phyloP scores from a whole-genome alignment of 2,329 filamentous ascomycete species.

The Juglanconis oblonga region DNA sequence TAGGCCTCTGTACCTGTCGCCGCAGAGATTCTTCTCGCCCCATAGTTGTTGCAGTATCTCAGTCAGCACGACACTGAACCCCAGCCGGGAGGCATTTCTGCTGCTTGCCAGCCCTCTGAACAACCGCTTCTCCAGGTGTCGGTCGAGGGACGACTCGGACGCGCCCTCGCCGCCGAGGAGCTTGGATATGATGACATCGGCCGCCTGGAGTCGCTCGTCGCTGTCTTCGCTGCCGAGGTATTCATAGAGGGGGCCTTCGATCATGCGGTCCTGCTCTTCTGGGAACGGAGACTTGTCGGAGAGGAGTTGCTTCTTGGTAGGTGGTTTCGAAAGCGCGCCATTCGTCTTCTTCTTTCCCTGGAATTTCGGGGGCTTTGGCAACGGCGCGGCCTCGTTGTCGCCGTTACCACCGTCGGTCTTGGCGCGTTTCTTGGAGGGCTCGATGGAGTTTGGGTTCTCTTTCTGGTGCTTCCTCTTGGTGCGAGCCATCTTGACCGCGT shows the following conservation, averaged over 20 bases:
- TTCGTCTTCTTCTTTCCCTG: constrained; percentile 11
- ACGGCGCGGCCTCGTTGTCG: constrained; percentile 6
- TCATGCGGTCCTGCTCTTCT: constrained; percentile 53
- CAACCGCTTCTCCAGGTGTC: constrained; percentile 65
- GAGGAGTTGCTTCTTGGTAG: constrained; percentile 31
- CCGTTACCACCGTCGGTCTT: constrained; percentile 23
- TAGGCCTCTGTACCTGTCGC: constrained; percentile 48
- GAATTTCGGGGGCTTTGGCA: constrained; percentile 22
- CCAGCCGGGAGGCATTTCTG: constrained; percentile 81
- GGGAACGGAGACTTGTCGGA: constrained; percentile 46
- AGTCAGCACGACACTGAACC: constrained; percentile 84
- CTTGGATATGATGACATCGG: constrained; percentile 55
- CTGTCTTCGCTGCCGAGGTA: constrained; percentile 58
- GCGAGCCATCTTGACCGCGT: constrained; percentile 14
- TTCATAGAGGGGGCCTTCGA: constrained; percentile 60
- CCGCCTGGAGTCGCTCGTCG: constrained; percentile 54
- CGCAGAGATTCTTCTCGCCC: constrained; percentile 42
- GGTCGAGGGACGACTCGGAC: constrained; percentile 50
- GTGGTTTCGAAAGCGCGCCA: constrained; percentile 16
- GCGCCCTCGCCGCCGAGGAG: constrained; percentile 50
- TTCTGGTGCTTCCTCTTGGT: constrained; percentile 18
- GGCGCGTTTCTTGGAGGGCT: constrained; percentile 20
- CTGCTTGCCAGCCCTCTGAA: constrained; percentile 88
- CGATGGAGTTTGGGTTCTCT: constrained; percentile 17
- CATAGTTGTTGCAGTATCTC: constrained; percentile 75